Evolutionary conservation across 768 basidiomycete species (phyloP).

Genomic region (Tubosaeta sp.): DNA sequence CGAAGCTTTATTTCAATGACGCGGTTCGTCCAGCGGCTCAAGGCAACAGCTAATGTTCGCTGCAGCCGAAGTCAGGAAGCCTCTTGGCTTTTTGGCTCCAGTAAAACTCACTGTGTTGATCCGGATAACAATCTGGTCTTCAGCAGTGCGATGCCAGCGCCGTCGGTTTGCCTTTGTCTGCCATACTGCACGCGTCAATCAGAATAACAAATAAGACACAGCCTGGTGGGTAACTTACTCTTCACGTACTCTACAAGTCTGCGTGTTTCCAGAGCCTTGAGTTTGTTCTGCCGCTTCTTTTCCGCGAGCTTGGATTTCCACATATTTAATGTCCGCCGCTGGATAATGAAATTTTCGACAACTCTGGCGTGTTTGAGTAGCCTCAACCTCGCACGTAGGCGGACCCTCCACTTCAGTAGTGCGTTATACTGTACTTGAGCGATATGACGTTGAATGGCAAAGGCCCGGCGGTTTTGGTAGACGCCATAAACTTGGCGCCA

Average conservation of each 20-base stretch:
- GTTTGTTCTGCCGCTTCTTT: slow-evolving; percentile 40
- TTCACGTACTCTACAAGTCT: slow-evolving; percentile 27
- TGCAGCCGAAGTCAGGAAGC: slow-evolving; percentile 25
- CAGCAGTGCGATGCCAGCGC: slow-evolving; percentile 41
- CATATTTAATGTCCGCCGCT: slow-evolving; percentile 42
- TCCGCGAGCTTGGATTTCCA: slow-evolving; percentile 48
- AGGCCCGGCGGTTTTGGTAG: slow-evolving; percentile 43
- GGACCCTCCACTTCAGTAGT: slow-evolving; percentile 53
- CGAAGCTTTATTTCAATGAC: slow-evolving; percentile 71
- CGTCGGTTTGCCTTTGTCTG: slow-evolving; percentile 33
- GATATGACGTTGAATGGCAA: slow-evolving; percentile 41
- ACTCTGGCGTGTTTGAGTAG: slow-evolving; percentile 50
- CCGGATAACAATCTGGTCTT: slow-evolving; percentile 37
- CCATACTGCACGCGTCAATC: slow-evolving; percentile 41
- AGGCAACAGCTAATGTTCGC: slow-evolving; percentile 46
- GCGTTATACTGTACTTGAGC: slow-evolving; percentile 38
- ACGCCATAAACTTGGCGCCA: slow-evolving; percentile 44
- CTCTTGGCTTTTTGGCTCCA: not conserved
- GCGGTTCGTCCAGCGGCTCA: slow-evolving; percentile 65
- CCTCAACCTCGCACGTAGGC: slow-evolving; percentile 46
- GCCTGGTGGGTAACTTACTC: slow-evolving; percentile 30
- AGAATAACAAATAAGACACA: slow-evolving; percentile 2
- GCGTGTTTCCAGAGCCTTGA: slow-evolving; percentile 40
- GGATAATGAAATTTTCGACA: slow-evolving; percentile 48
- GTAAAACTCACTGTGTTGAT: slow-evolving; percentile 37